Evolutionary conservation across 441 rosid genomes (phyloP), one percentile per base, ranked within the genome.

Genomic region (Daphne laureola): DNA sequence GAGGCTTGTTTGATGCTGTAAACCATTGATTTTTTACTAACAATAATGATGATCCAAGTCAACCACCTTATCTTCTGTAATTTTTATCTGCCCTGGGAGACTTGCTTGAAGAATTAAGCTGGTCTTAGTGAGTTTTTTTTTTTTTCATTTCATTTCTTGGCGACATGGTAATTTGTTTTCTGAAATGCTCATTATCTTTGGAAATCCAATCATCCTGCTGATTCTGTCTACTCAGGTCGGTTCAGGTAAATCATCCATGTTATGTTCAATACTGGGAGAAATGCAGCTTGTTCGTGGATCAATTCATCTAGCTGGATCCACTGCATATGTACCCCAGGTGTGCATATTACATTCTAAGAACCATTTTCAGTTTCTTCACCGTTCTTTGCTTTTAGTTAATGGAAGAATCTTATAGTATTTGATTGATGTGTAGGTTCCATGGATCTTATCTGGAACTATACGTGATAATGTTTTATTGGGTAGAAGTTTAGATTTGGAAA

Each of bases 311-410:
- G 67, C 65, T 62, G 92, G 90, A 64, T 81, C 92, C 51, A 61
- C 77, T 17, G 87, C 90, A 63, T 92, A 86, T 64, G 97, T 89
- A 43, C 90, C 98, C 27, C 98, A 92, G 98, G 98, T 92, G 61
- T 65, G 51, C 64, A 56, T 40, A 57, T 31, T 59, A 45, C 38
- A 43, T 65, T 26, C 63, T 53, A 9, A 46, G 36, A 38, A 17
- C 48, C 53, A 50, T 31, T 69, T 58, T 17, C 44, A 47, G 46
- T 45, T 14, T 57, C 57, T 54, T 15, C 61, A 59, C 51, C 8
- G 45, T 51, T 53, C 51, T 65, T 58, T 16, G 3, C 25, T 61
- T 26, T 36, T 60, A 66, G 45, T 9, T 55, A 36, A 31, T 9
- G 11, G 8, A 31, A 7, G 38, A 31, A 31, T 31, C 38, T 53